Evolutionary conservation across 495 filamentous ascomycete genomes (phyloP).

Genomic region (Hyaloscypha bicolor): DNA sequence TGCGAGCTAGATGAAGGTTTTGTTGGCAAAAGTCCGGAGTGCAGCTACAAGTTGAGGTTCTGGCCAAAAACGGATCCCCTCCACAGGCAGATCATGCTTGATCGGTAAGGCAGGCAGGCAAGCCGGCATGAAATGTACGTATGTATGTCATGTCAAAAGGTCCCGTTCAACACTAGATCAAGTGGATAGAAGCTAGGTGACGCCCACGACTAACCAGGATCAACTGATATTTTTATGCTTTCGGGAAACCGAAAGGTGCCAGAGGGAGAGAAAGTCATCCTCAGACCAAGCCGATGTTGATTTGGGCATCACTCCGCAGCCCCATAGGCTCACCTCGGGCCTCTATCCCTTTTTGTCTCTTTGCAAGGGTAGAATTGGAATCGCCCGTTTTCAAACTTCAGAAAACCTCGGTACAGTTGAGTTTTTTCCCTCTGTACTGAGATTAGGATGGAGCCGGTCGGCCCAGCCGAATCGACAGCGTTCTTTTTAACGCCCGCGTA

Average conservation of each 20-base stretch:
- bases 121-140: slow-evolving; percentile 7
- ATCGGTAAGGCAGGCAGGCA: slow-evolving; percentile 16
- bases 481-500: neutral
- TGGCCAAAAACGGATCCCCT: slow-evolving; percentile 1
- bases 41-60: slow-evolving; percentile 21
- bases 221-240: neutral
- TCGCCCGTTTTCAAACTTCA: neutral
- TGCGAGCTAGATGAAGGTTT: slow-evolving; percentile 26
- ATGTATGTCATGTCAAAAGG: neutral
- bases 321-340: neutral
- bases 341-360: neutral
- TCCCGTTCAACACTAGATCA: neutral
- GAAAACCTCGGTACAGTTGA: neutral
- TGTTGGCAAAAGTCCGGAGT: slow-evolving; percentile 31
- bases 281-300: neutral
- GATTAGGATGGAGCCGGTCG: neutral
- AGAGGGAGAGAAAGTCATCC: neutral
- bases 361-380: neutral
- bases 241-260: neutral
- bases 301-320: slow-evolving; percentile 1
- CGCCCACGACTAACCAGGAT: neutral
- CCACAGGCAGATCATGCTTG: slow-evolving; percentile 15
- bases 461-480: neutral
- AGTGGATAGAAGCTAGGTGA: neutral
- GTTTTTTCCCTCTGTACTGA: slow-evolving; percentile 1